Base-by-base conservation (phyloP, 495 filamentous ascomycete genomes). In the Hyaloscypha finlandica region DNA sequence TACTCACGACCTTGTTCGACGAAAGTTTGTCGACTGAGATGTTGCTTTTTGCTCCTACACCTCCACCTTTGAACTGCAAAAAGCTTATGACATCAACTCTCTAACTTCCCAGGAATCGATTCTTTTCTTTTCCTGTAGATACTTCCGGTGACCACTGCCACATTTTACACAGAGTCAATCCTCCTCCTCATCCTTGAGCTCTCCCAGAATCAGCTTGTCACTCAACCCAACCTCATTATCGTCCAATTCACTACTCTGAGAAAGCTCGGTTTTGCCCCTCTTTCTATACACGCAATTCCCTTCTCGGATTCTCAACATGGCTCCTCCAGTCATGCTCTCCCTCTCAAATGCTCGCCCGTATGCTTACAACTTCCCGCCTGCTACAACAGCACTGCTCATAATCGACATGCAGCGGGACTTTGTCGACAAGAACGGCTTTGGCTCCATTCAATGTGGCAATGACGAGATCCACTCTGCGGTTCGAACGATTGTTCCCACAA, bases 401-500 rank as follows among this genome's bases (percentile, higher is more conserved):
- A 88, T 91, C 67, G 88, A 91, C 74, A 90, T 91, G 87, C 88
- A 91, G 72, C 84, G 87, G 55, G 88, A 91, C 73, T 89, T 86
- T 85, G 74, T 70, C 77, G 77, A 65, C 52, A 42, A 65, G 20
- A 64, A 66, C 54, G 76, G 75, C 19, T 77, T 72, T 45, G 63
- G 64, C 14, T 56, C 55, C 12, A 69, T 73, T 33, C 71, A 73
- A 62, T 73, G 71, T 31, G 71, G 71, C 35, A 69, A 73, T 33
- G 57, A 58, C 8, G 68, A 70, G 37, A 73, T 73, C 25, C 63
- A 63, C 45, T 63, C 71, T n/a, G 68, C 81, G 6, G 79, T 84
- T 1, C 86, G 83, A 55, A 78, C 78, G 19, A 77, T 89, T 51
- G 85, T 90, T 52, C 86, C 87, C 6, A 80, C 79, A 14, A 71